phyloP scores from a whole-genome alignment of 1,284 basidiomycete species.

The Abortiporus biennis region DNA sequence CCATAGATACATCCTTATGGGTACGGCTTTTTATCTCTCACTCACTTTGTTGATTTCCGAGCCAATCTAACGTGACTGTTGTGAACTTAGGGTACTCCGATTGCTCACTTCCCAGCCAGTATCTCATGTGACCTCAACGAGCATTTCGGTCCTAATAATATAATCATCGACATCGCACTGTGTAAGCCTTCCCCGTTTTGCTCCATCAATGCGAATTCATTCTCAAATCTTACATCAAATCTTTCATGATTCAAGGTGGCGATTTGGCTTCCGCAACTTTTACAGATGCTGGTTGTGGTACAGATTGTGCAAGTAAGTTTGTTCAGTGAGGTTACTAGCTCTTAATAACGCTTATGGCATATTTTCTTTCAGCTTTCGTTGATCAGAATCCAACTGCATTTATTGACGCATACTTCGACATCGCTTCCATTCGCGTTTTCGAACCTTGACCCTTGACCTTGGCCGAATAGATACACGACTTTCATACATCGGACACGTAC shows the following conservation, averaged over 20 bases:
- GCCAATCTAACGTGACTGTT: too few relatives aligned
- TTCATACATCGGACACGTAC: background rate
- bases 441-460: too few relatives aligned
- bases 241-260: slow-evolving; percentile 26
- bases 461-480: background rate
- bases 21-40: slow-evolving; percentile 19
- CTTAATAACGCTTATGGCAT: background rate
- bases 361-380: slow-evolving; percentile 27
- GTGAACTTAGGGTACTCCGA: slow-evolving; percentile 43
- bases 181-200: slow-evolving; percentile 22
- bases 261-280: slow-evolving; percentile 49
- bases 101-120: slow-evolving; percentile 44
- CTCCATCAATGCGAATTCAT: background rate
- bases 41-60: background rate
- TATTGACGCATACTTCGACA: slow-evolving; percentile 42
- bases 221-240: background rate
- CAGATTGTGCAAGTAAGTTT: slow-evolving; percentile 40
- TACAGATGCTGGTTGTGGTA: slow-evolving; percentile 39
- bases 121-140: slow-evolving; percentile 39
- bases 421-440: slow-evolving; percentile 28
- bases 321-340: slow-evolving; percentile 3
- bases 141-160: slow-evolving; percentile 47
- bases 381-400: slow-evolving; percentile 40
- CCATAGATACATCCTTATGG: slow-evolving; percentile 32
- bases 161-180: slow-evolving; percentile 46